phyloP scores from a whole-genome alignment of 768 basidiomycete genomes.

The Boletus vinaceobasis region DNA sequence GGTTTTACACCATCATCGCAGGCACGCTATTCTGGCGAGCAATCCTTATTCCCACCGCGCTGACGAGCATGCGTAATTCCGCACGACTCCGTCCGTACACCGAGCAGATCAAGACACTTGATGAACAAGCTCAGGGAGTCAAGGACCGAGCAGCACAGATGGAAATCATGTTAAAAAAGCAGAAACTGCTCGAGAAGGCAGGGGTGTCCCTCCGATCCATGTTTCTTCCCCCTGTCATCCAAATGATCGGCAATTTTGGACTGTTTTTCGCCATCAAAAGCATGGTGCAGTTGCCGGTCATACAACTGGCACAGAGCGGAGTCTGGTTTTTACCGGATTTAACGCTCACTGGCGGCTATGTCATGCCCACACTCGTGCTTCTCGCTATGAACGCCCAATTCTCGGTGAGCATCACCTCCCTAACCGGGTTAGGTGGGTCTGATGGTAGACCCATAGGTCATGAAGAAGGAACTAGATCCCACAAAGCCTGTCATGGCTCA shows the following conservation, averaged over 20 bases:
- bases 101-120: slow-evolving; percentile 51
- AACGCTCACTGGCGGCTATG: slow-evolving; percentile 73
- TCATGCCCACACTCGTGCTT: slow-evolving; percentile 61
- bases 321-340: slow-evolving; percentile 72
- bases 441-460: slow-evolving; percentile 28
- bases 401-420: slow-evolving; percentile 42
- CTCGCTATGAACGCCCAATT: slow-evolving; percentile 68
- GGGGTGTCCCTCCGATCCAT: slow-evolving; percentile 59
- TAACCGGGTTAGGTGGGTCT: background rate
- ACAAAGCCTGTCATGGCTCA: slow-evolving; percentile 58
- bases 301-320: slow-evolving; percentile 75
- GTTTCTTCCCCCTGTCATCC: slow-evolving; percentile 57
- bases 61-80: slow-evolving; percentile 54
- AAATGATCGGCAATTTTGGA: slow-evolving; percentile 73
- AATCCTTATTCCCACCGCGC: slow-evolving; percentile 56
- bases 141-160: slow-evolving; percentile 42
- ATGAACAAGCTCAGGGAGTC: slow-evolving; percentile 36
- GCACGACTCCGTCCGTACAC: slow-evolving; percentile 39
- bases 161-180: slow-evolving; percentile 43
- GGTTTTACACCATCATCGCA: slow-evolving; percentile 79
- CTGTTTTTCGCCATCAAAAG: slow-evolving; percentile 79
- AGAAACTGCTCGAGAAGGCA: slow-evolving; percentile 56
- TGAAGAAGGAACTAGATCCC: slow-evolving; percentile 54
- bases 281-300: slow-evolving; percentile 68
- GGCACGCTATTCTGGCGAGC: slow-evolving; percentile 62